Evolutionary conservation across 148 eudicot genomes (phyloP).

Genomic region (Diospyros kaki): DNA sequence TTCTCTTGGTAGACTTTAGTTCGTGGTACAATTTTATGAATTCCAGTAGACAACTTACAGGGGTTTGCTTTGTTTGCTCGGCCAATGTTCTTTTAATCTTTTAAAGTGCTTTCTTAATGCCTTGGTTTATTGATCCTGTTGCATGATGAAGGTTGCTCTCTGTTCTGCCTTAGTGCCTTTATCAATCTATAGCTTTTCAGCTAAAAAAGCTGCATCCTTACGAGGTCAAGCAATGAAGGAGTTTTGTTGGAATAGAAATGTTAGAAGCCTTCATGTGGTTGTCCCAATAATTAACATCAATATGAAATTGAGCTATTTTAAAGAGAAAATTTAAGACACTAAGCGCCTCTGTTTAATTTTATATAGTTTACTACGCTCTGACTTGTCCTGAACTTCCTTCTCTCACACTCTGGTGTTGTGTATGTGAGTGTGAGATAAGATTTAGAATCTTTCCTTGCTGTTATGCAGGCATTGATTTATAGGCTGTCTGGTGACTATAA

Average conservation of each 20-base stretch:
- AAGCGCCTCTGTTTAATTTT: background rate
- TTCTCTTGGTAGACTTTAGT: constrained; percentile 7
- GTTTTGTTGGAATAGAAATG: background rate
- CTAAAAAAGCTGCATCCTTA: background rate
- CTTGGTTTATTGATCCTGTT: too few relatives aligned
- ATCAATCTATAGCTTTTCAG: background rate
- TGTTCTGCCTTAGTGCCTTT: background rate
- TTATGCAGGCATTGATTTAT: constrained; percentile 78
- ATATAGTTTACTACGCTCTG: background rate
- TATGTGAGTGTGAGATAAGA: background rate
- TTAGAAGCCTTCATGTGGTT: background rate
- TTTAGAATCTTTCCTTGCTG: constrained; percentile 1
- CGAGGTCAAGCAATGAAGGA: background rate
- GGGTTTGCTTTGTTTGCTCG: background rate
- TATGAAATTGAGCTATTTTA: background rate
- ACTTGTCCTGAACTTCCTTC: background rate
- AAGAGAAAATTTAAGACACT: background rate
- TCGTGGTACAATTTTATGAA: background rate
- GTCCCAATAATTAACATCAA: background rate
- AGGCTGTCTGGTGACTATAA: constrained; percentile 99
- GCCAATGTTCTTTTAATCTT: background rate
- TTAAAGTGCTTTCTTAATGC: too few relatives aligned
- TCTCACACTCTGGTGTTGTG: background rate
- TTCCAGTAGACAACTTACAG: background rate
- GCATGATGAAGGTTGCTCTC: constrained; percentile 2